Conservation (phyloP, 805 yeast genomes). For the Candida xiaguanensis region DNA sequence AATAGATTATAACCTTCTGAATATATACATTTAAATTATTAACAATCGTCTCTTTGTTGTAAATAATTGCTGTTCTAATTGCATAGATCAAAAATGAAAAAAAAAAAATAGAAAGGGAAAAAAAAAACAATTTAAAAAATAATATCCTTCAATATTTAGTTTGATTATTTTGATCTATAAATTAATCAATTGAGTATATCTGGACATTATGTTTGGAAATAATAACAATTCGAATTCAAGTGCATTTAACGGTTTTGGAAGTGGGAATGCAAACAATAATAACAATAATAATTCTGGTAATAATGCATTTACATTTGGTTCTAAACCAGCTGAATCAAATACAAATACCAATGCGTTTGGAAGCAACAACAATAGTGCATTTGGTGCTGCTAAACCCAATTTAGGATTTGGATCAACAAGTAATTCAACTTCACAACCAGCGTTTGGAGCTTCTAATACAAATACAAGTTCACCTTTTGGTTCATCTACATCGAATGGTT, state of each 20-base stretch:
- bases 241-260: not conserved
- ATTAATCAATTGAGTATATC: not conserved
- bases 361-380: slow-evolving; percentile 10
- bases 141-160: not conserved
- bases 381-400: slow-evolving; percentile 14
- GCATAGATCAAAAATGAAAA: not conserved
- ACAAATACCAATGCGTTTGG: slow-evolving; percentile 5
- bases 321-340: slow-evolving; percentile 11
- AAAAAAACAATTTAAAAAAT: not conserved
- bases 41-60: not conserved
- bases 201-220: not conserved
- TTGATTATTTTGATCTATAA: not conserved
- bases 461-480: slow-evolving; percentile 5
- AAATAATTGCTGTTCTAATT: too few relatives aligned
- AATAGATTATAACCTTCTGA: slow-evolving; percentile 16
- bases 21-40: not conserved
- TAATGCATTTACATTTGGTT: slow-evolving; percentile 12
- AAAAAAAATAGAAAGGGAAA: slow-evolving; percentile 1
- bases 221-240: slow-evolving; percentile 1
- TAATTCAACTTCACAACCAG: slow-evolving; percentile 10
- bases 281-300: slow-evolving; percentile 1
- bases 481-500: slow-evolving; percentile 5
- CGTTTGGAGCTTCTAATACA: slow-evolving; percentile 10
- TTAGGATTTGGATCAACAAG: slow-evolving; percentile 6
- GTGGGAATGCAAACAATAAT: not conserved